Conservation (phyloP, 768 basidiomycete genomes). For the Tulasnella sp. region DNA sequence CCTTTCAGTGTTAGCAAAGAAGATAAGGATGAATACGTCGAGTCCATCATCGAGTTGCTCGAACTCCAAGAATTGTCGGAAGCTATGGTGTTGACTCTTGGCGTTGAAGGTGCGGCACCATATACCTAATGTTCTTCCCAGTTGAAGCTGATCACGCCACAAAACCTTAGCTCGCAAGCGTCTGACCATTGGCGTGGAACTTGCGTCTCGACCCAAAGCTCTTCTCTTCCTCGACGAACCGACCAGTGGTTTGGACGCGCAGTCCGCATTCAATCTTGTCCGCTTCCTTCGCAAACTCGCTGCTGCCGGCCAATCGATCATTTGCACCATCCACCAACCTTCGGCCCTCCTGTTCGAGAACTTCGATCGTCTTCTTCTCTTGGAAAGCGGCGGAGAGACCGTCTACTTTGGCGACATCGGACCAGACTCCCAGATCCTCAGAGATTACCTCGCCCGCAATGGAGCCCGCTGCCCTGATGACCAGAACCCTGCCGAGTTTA, state of each 20-base stretch:
- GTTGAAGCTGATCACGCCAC: conserved; percentile 36
- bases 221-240: conserved; percentile 88
- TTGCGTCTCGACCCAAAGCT: conserved; percentile 62
- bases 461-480: conserved; percentile 72
- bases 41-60: conserved; percentile 46
- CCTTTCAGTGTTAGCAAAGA: conserved; percentile 24
- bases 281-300: conserved; percentile 44
- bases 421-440: conserved; percentile 60
- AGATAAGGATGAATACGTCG: conserved; percentile 43
- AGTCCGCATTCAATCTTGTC: conserved; percentile 45
- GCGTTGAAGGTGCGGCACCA: conserved; percentile 20
- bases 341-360: conserved; percentile 81
- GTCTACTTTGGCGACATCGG: conserved; percentile 95
- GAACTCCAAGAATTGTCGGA: conserved; percentile 42
- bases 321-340: conserved; percentile 47
- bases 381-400: conserved; percentile 76
- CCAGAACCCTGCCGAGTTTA: conserved; percentile 61
- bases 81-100: conserved; percentile 5
- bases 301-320: conserved; percentile 40
- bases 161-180: conserved; percentile 45
- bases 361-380: conserved; percentile 56
- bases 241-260: conserved; percentile 59
- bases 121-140: neutral
- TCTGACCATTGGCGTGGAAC: conserved; percentile 54
- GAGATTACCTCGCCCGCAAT: conserved; percentile 69